phyloP scores from a whole-genome alignment of 108 stramenopile genomes.

The Mayamaea pseudoterrestris region DNA sequence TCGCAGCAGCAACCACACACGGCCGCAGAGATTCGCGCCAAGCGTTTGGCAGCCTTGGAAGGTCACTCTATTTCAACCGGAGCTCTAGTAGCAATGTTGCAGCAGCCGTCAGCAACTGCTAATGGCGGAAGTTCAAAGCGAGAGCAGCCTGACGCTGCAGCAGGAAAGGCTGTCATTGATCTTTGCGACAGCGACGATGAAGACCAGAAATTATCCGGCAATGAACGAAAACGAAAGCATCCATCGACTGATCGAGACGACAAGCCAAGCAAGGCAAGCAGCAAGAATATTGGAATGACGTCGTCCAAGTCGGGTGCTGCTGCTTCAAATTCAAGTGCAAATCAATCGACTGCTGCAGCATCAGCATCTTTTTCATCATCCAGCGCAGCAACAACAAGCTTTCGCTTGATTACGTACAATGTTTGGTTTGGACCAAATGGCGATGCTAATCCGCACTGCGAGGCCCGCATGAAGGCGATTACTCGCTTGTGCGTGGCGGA shows the following conservation, averaged over 20 bases:
- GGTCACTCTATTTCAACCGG: too few species aligned
- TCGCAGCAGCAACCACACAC: too few species aligned
- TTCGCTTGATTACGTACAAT: conserved; percentile 37
- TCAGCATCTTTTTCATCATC: background rate
- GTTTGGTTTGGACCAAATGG: conserved; percentile 39
- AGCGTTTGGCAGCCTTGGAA: too few species aligned
- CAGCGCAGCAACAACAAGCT: background rate
- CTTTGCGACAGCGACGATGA: background rate
- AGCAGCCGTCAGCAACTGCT: too few species aligned
- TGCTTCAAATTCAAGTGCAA: background rate
- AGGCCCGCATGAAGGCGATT: conserved; percentile 40
- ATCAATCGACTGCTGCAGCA: background rate
- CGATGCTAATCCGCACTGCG: conserved; percentile 1
- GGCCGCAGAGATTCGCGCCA: too few species aligned
- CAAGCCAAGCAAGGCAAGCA: background rate
- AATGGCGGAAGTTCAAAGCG: too few species aligned
- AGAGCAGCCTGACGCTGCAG: too few species aligned
- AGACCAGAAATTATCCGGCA: too few species aligned
- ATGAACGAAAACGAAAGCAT: background rate
- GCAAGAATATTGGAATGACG: background rate
- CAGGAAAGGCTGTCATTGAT: background rate
- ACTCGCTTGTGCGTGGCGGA: too few species aligned
- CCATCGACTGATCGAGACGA: background rate
- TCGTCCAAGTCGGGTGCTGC: background rate
- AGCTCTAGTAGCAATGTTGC: too few species aligned